Evolutionary conservation across 2,329 filamentous ascomycete genomes (phyloP).

Genomic region (Pochonia chlamydosporia): DNA sequence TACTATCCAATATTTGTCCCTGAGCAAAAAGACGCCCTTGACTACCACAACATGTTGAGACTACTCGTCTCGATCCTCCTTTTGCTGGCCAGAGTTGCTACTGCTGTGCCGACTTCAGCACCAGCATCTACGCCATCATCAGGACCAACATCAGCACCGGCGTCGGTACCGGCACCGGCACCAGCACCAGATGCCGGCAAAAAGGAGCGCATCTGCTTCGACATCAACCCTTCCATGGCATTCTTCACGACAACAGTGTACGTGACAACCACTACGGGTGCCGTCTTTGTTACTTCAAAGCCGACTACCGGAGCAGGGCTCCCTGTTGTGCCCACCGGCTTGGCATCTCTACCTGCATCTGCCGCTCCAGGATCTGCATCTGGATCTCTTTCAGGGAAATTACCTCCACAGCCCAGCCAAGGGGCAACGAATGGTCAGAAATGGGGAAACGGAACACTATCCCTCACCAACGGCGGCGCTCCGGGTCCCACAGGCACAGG

Average conservation of each 20-base stretch:
- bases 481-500: too few relatives aligned
- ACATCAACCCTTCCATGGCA: conserved; percentile 1
- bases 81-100: conserved; percentile 18
- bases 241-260: conserved; percentile 3
- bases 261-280: background rate
- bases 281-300: too few relatives aligned
- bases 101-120: conserved; percentile 15
- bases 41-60: too few relatives aligned
- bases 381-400: background rate
- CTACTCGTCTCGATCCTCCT: conserved; percentile 16
- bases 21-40: too few relatives aligned
- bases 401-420: background rate
- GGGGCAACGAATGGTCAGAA: background rate
- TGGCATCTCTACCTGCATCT: too few relatives aligned
- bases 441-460: conserved; percentile 5
- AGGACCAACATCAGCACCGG: too few relatives aligned
- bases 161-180: too few relatives aligned
- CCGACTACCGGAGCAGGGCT: too few relatives aligned
- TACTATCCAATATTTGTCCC: too few relatives aligned
- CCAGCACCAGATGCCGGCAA: background rate
- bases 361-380: too few relatives aligned
- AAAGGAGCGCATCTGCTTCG: background rate
- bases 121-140: too few relatives aligned
- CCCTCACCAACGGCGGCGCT: background rate
- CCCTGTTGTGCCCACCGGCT: too few relatives aligned